Percentiles rank a stretch among this genome's conserved stretches.
Evolutionary conservation across 1,284 basidiomycete genomes (phyloP).

Genomic region (Ustilago esculenta): DNA sequence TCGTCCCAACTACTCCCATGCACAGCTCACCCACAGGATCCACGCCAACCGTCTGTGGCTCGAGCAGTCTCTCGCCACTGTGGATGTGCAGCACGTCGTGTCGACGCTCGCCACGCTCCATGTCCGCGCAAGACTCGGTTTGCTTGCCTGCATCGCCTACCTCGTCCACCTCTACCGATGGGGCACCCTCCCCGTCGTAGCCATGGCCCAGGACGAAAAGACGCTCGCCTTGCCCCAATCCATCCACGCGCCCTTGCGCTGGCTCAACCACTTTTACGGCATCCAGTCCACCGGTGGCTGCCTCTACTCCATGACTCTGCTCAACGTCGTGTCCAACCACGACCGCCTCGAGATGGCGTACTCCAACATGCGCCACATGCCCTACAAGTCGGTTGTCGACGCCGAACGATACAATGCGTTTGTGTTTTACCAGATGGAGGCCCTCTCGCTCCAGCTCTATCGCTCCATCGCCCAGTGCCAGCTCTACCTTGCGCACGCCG

Average conservation of each 20-base stretch:
- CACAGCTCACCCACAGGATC: constrained; percentile 29
- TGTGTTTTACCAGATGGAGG: constrained; percentile 49
- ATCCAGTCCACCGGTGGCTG: constrained; percentile 45
- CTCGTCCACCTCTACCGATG: constrained; percentile 46
- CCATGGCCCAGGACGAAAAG: constrained; percentile 47
- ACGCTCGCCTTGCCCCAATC: constrained; percentile 22
- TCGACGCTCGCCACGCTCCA: constrained; percentile 15
- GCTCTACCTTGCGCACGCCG: constrained; percentile 13
- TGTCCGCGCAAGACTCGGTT: constrained; percentile 33
- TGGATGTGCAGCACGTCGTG: constrained; percentile 27
- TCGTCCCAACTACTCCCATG: constrained; percentile 36
- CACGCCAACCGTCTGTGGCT: constrained; percentile 43
- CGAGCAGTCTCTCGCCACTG: constrained; percentile 8
- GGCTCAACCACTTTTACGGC: constrained; percentile 47
- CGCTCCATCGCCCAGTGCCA: constrained; percentile 37
- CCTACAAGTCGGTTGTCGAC: constrained; percentile 22
- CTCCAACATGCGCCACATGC: constrained; percentile 51
- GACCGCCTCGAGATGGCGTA: constrained; percentile 29
- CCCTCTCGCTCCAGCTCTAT: constrained; percentile 30
- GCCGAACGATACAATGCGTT: constrained; percentile 46
- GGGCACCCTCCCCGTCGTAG: constrained; percentile 43
- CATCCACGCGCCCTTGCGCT: constrained; percentile 29
- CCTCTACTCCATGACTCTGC: constrained; percentile 44
- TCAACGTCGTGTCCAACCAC: constrained; percentile 23
- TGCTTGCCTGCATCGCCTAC: constrained; percentile 41